Conservation (phyloP, 371 early-diverging fungal genomes). For the Catenaria anguillulae region DNA sequence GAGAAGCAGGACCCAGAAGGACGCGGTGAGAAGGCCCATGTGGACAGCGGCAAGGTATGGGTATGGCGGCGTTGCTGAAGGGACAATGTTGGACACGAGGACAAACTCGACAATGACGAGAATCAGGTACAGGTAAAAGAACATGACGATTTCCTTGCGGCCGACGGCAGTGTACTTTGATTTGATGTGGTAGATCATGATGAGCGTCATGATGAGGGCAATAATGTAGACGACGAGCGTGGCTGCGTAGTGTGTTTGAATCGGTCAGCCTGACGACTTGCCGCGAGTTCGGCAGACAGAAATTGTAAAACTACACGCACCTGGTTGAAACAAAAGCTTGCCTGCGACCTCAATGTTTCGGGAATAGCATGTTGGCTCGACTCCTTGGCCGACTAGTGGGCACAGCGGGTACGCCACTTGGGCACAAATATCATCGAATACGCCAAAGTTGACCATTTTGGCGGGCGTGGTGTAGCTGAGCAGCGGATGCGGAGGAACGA, state of each 20-base stretch:
- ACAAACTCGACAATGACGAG: conserved; percentile 72
- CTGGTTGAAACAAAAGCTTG: conserved; percentile 76
- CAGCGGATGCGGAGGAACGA: too few relatives aligned
- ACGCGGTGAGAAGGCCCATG: conserved; percentile 60
- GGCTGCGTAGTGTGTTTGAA: conserved; percentile 23
- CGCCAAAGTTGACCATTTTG: conserved; percentile 55
- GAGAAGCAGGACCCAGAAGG: conserved; percentile 76
- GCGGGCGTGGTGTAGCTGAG: too few relatives aligned
- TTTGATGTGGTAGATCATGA: conserved; percentile 93
- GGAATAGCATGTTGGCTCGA: conserved; percentile 82
- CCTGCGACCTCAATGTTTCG: conserved; percentile 69
- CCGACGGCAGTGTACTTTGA: conserved; percentile 95
- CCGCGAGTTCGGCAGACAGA: not conserved
- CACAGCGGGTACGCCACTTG: conserved; percentile 71
- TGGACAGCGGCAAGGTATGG: conserved; percentile 75
- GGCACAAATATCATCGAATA: conserved; percentile 69
- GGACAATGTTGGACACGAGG: conserved; percentile 74
- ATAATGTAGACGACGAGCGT: conserved; percentile 75
- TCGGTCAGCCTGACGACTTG: not conserved
- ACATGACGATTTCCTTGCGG: conserved; percentile 91
- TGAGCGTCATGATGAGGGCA: conserved; percentile 84
- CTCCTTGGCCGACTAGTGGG: conserved; percentile 71
- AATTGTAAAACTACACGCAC: conserved; percentile 23
- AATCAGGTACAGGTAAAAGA: conserved; percentile 86
- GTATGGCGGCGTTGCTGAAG: conserved; percentile 59